A percentile compares a stretch with the other conserved stretches of the same genome.
Conservation (phyloP, 2,329 filamentous ascomycete species). For the Spiromastix sp. region DNA sequence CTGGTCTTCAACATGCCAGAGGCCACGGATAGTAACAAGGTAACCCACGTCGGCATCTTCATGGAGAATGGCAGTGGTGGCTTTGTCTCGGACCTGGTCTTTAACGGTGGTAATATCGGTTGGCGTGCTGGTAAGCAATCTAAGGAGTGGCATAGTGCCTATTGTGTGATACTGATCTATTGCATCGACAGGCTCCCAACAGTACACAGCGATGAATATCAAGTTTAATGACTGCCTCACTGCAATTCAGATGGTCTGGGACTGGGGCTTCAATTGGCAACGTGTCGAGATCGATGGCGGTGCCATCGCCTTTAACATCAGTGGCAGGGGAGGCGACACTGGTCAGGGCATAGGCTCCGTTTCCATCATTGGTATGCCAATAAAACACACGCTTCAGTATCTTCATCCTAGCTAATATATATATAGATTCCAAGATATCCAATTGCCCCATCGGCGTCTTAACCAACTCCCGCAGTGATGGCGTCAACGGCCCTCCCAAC, state of each 20-base stretch:
- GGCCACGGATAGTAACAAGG: slow-evolving; percentile 20
- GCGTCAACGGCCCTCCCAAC: slow-evolving; percentile 1
- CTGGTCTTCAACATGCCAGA: slow-evolving; percentile 60
- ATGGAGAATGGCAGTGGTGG: slow-evolving; percentile 40
- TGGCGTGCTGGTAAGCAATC: slow-evolving; percentile 4
- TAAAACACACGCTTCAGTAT: neutral
- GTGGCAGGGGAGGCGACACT: neutral
- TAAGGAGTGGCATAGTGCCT: neutral
- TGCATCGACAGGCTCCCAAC: slow-evolving; percentile 1
- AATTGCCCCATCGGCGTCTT: slow-evolving; percentile 19
- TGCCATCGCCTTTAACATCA: slow-evolving; percentile 3
- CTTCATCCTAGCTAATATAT: neutral
- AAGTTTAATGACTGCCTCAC: slow-evolving; percentile 3
- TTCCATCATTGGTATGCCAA: slow-evolving; percentile 5
- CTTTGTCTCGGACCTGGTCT: slow-evolving; percentile 47
- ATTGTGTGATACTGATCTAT: neutral
- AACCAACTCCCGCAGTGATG: slow-evolving; percentile 15
- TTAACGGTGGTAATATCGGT: slow-evolving; percentile 50
- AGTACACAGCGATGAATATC: slow-evolving; percentile 4
- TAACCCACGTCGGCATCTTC: slow-evolving; percentile 13
- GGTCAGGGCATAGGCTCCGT: slow-evolving; percentile 2
- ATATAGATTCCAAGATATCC: neutral
- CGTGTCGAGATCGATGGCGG: slow-evolving; percentile 3
- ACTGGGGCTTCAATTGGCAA: slow-evolving; percentile 5
- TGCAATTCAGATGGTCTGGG: slow-evolving; percentile 4